phyloP scores from a whole-genome alignment of 306 rosid species.

The Purshia tridentata region DNA sequence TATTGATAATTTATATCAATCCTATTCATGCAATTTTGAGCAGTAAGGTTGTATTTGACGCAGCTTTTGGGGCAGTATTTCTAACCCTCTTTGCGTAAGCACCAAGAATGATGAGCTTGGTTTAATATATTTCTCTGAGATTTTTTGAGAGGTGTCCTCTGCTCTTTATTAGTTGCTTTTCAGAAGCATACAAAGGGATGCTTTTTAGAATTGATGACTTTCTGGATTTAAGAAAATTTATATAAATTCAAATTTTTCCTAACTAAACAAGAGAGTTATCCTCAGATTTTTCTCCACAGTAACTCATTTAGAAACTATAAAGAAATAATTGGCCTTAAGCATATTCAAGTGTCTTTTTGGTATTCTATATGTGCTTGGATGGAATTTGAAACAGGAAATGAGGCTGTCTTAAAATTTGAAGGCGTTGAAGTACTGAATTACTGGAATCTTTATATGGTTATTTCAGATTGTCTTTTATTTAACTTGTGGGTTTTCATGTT shows the following conservation, averaged over 20 bases:
- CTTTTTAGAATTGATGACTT: not conserved
- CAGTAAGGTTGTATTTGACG: too few species aligned
- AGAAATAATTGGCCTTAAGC: not conserved
- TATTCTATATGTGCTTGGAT: not conserved
- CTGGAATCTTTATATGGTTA: not conserved
- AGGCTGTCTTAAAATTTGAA: not conserved
- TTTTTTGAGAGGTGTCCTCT: not conserved
- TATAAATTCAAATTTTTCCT: not conserved
- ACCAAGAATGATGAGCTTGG: too few species aligned
- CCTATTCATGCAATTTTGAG: too few species aligned
- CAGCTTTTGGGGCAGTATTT: too few species aligned
- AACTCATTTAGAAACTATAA: not conserved
- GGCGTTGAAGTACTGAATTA: not conserved
- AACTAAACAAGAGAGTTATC: not conserved
- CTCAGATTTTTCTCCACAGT: not conserved
- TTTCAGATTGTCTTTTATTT: not conserved
- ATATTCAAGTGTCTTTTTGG: not conserved
- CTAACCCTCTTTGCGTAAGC: too few species aligned
- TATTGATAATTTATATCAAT: too few species aligned
- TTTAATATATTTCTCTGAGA: not conserved
- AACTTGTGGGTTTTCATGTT: not conserved
- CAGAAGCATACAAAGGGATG: not conserved
- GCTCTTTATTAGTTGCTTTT: not conserved
- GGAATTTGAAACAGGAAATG: not conserved
- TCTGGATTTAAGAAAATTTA: not conserved